Conservation (phyloP, 2,329 filamentous ascomycete genomes). For the Aspergillus pseudotamarii region DNA sequence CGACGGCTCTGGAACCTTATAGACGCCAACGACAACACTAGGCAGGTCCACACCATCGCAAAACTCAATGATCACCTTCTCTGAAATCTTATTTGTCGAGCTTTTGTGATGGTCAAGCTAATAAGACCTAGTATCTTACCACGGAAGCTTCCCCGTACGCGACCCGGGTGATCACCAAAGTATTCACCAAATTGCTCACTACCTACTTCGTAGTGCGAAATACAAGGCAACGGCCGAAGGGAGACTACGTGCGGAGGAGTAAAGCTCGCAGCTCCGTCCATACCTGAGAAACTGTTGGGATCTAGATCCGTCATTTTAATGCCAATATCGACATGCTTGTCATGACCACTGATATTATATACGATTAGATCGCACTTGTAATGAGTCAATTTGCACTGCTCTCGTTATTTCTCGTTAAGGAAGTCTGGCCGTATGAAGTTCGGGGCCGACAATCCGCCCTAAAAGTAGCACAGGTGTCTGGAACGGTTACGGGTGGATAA, state of each 20-base stretch:
- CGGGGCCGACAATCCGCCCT: neutral
- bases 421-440: neutral
- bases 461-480: neutral
- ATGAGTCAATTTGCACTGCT: neutral
- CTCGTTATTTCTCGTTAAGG: neutral
- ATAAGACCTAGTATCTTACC: neutral
- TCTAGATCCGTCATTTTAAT: neutral
- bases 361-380: neutral
- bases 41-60: neutral
- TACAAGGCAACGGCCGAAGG: neutral
- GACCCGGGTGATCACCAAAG: neutral
- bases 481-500: neutral
- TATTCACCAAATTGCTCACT: neutral
- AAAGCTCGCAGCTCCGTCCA: neutral
- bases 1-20: constrained; percentile 3
- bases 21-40: neutral
- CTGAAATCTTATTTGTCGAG: neutral
- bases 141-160: constrained; percentile 5
- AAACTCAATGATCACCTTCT: neutral
- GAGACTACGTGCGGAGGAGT: neutral
- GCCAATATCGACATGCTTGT: neutral
- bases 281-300: neutral
- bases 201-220: neutral
- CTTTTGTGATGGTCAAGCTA: neutral
- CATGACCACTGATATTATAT: neutral